Conservation (phyloP, 2,329 filamentous ascomycete genomes). For the Stachybotrys chartarum region DNA sequence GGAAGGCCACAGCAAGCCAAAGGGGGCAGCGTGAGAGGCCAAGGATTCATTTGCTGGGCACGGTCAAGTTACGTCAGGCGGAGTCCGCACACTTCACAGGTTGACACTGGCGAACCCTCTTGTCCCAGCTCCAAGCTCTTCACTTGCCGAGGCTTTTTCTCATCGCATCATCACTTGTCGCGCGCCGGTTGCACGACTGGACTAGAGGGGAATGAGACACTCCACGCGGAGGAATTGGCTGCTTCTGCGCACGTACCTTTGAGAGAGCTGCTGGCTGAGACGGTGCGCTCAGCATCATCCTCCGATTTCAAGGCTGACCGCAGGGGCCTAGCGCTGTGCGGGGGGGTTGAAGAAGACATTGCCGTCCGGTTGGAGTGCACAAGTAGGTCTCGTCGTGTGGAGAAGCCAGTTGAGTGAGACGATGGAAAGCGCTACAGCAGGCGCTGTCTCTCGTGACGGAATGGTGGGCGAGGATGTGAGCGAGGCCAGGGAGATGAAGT, state of each 20-base stretch:
- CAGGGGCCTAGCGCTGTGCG: constrained; percentile 21
- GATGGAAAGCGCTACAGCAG: too few species aligned
- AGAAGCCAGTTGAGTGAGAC: too few species aligned
- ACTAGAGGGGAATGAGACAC: neutral
- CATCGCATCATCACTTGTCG: neutral
- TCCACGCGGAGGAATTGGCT: neutral
- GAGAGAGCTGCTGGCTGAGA: constrained; percentile 26
- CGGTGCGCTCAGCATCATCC: constrained; percentile 29
- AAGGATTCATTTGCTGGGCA: neutral
- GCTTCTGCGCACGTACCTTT: constrained; percentile 35
- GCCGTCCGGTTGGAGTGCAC: neutral
- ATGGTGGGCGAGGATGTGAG: too few species aligned
- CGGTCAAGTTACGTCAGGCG: neutral
- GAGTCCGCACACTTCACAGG: neutral
- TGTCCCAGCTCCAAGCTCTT: neutral
- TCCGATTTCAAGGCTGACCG: constrained; percentile 38
- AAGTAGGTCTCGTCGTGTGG: too few species aligned
- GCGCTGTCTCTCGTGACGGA: too few species aligned
- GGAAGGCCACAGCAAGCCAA: neutral
- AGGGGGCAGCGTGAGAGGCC: neutral
- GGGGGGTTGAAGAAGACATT: constrained; percentile 1
- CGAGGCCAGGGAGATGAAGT: too few species aligned
- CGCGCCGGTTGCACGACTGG: neutral
- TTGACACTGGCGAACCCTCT: neutral
- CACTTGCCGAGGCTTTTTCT: neutral